Evolutionary conservation across 1,284 basidiomycete genomes (phyloP).

Genomic region (Naganishia liquefaciens): DNA sequence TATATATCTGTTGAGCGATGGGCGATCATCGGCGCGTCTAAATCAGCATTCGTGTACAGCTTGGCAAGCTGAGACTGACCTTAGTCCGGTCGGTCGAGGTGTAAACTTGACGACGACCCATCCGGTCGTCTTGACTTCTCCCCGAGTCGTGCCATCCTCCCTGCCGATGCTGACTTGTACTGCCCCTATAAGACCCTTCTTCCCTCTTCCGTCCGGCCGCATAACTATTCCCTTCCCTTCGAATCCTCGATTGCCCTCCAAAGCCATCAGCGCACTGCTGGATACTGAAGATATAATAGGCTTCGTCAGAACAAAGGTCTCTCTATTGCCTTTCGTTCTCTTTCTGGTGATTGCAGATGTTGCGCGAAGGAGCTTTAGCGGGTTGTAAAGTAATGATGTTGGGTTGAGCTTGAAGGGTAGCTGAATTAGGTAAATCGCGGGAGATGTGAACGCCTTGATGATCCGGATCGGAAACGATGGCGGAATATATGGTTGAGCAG

Average conservation of each 20-base stretch:
- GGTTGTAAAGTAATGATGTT: slow-evolving; percentile 18
- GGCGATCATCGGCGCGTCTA: too few species aligned
- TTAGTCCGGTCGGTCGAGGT: slow-evolving; percentile 49
- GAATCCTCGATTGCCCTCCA: not conserved
- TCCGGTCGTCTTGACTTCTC: slow-evolving; percentile 52
- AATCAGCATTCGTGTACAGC: not conserved
- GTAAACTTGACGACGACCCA: slow-evolving; percentile 52
- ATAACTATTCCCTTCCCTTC: slow-evolving; percentile 37
- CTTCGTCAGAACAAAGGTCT: slow-evolving; percentile 25
- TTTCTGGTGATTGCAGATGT: not conserved
- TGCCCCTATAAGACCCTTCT: slow-evolving; percentile 38
- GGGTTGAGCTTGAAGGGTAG: slow-evolving; percentile 15
- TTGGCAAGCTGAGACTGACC: slow-evolving; percentile 36
- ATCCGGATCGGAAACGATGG: slow-evolving; percentile 11
- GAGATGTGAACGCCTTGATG: slow-evolving; percentile 10
- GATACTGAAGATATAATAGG: slow-evolving; percentile 26
- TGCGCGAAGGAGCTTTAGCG: slow-evolving; percentile 14
- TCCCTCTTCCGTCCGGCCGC: slow-evolving; percentile 44
- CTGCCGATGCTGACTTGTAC: slow-evolving; percentile 30
- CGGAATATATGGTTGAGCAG: slow-evolving; percentile 26
- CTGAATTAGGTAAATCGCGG: slow-evolving; percentile 19
- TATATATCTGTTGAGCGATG: slow-evolving; percentile 25
- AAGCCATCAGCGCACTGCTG: not conserved
- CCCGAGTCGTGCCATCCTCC: slow-evolving; percentile 27
- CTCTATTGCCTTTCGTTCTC: not conserved